These are phyloP conservation scores for Lablab purpureus DNA, from an alignment of 306 rosid genomes.

Conservation along the genomic window DNA sequence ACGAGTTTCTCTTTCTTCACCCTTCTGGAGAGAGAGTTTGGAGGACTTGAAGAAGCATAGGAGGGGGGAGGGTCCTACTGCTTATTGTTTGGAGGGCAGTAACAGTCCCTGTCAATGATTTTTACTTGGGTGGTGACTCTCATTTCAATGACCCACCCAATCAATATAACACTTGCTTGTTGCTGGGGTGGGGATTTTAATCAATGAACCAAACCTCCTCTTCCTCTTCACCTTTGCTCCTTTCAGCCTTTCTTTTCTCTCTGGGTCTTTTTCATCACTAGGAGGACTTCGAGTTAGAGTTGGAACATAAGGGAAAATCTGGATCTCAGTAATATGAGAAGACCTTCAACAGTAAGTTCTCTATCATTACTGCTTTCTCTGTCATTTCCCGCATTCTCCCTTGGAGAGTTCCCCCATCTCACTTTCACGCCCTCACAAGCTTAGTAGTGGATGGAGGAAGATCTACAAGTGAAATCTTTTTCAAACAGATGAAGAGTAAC, in stretches of 20 bases:
- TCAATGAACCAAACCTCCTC: conserved; percentile 37
- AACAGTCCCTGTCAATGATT: conserved; percentile 72
- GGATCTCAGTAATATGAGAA: conserved; percentile 79
- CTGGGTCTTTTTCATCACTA: conserved; percentile 39
- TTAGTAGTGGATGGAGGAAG: conserved; percentile 33
- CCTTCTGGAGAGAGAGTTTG: not conserved
- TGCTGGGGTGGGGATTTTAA: conserved; percentile 36
- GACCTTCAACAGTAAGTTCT: conserved; percentile 62
- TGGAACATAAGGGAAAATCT: conserved; percentile 41
- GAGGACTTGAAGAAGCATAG: not conserved
- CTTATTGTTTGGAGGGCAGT: conserved; percentile 66
- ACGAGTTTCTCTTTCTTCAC: conserved; percentile 36
- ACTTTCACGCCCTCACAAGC: not conserved
- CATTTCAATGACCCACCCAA: conserved; percentile 62
- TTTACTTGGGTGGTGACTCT: conserved; percentile 56
- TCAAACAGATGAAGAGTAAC: conserved; percentile 35
- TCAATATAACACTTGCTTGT: conserved; percentile 48
- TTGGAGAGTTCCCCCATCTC: not conserved
- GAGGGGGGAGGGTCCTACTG: conserved; percentile 64
- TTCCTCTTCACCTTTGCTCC: conserved; percentile 24
- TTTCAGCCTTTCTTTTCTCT: conserved; percentile 8
- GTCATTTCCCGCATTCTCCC: conserved; percentile 21
- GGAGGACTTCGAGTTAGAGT: not conserved
- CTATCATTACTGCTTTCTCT: not conserved
- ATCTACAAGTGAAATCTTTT: conserved; percentile 35